These are phyloP conservation scores for Fomitopsis pinicola DNA, from an alignment of 1,284 basidiomycete species.

Conservation along the genomic window DNA sequence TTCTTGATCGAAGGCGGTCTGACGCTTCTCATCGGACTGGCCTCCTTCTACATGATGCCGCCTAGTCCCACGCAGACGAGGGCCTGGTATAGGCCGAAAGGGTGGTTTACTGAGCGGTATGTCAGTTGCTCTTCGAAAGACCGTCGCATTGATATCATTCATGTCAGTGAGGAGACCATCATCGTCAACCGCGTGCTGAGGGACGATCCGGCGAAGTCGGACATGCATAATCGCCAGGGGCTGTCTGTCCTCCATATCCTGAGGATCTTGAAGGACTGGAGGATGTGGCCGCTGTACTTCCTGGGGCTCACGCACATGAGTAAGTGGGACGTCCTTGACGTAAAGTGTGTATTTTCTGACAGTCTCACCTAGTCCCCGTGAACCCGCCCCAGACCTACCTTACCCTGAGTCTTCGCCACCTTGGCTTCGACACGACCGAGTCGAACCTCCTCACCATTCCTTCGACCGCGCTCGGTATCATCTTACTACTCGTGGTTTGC, in stretches of 20 bases:
- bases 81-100: slow-evolving; percentile 61
- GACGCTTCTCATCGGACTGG: slow-evolving; percentile 53
- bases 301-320: slow-evolving; percentile 38
- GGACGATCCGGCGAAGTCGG: slow-evolving; percentile 68
- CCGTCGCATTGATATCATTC: not conserved
- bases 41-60: slow-evolving; percentile 68
- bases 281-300: slow-evolving; percentile 69
- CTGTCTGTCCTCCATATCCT: slow-evolving; percentile 52
- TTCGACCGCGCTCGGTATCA: slow-evolving; percentile 30
- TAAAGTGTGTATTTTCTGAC: not conserved
- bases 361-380: slow-evolving; percentile 36
- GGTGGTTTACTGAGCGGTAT: slow-evolving; percentile 59
- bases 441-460: slow-evolving; percentile 63
- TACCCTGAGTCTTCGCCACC: slow-evolving; percentile 53
- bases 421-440: slow-evolving; percentile 59
- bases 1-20: slow-evolving; percentile 53
- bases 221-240: slow-evolving; percentile 79
- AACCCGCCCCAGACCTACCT: slow-evolving; percentile 52
- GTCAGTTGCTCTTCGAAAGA: not conserved
- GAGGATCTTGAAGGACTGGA: slow-evolving; percentile 55
- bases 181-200: slow-evolving; percentile 56
- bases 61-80: slow-evolving; percentile 66
- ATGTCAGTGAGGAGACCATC: slow-evolving; percentile 33
- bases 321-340: slow-evolving; percentile 11
- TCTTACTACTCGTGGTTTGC: slow-evolving; percentile 40